phyloP scores from a whole-genome alignment of 805 yeast species.

The Candida ipomoeae region DNA sequence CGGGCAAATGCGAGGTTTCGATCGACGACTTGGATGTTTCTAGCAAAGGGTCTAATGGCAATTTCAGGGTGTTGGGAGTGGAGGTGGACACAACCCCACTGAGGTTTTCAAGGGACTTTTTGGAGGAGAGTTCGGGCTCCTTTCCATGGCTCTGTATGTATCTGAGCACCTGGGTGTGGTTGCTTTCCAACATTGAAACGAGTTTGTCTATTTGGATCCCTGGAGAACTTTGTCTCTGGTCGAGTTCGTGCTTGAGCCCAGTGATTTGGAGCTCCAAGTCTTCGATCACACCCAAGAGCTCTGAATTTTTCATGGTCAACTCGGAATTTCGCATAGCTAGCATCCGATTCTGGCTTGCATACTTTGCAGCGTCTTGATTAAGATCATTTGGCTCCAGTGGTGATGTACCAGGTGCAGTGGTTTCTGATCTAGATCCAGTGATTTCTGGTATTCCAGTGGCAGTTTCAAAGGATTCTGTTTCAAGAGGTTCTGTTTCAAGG shows the following conservation, averaged over 20 bases:
- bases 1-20: not conserved
- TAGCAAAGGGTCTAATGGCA: not conserved
- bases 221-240: not conserved
- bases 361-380: constrained; percentile 13
- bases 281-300: constrained; percentile 48
- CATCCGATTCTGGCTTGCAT: constrained; percentile 48
- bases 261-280: constrained; percentile 49
- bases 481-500: not conserved
- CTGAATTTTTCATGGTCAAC: constrained; percentile 47
- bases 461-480: not conserved
- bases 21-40: not conserved
- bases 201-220: not conserved
- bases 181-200: not conserved
- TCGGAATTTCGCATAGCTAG: constrained; percentile 57
- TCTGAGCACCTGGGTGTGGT: constrained; percentile 1
- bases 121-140: not conserved
- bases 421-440: not conserved
- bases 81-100: constrained; percentile 1
- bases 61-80: constrained; percentile 2
- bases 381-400: too few relatives aligned
- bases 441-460: not conserved
- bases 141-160: not conserved
- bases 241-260: constrained; percentile 1
- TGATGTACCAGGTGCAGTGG: not conserved
- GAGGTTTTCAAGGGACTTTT: not conserved